Percentiles rank a stretch among this genome's conserved stretches.
Conservation (phyloP, 345 rosid species). For the Euphorbia pulcherrima region DNA sequence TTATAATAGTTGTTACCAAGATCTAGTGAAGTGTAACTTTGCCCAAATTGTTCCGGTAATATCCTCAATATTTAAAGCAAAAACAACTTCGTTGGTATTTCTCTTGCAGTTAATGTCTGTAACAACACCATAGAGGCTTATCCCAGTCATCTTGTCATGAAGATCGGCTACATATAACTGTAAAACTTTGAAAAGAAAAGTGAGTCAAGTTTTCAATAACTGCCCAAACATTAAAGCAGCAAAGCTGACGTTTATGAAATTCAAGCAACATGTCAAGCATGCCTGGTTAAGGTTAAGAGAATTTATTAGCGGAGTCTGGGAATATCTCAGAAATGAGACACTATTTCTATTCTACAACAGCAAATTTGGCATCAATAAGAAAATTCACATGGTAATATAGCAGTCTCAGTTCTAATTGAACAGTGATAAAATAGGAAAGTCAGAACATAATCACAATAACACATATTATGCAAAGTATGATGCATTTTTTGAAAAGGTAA, state of each 20-base stretch:
- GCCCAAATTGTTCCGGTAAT: conserved; percentile 63
- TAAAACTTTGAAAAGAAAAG: conserved; percentile 41
- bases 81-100: conserved; percentile 41
- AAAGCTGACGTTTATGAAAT: not conserved
- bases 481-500: not conserved
- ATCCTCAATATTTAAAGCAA: conserved; percentile 69
- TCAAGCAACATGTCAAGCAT: not conserved
- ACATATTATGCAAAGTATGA: not conserved
- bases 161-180: conserved; percentile 67
- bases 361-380: not conserved
- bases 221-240: not conserved
- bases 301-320: not conserved
- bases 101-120: conserved; percentile 44
- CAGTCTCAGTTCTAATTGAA: not conserved
- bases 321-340: not conserved
- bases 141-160: conserved; percentile 68
- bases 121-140: conserved; percentile 80
- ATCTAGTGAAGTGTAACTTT: conserved; percentile 61
- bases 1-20: conserved; percentile 48
- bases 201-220: conserved; percentile 19
- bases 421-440: not conserved
- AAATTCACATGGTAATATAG: not conserved
- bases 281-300: not conserved
- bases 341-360: not conserved
- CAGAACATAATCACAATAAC: not conserved